Conservation (phyloP, 2,329 filamentous ascomycete genomes). For the Botrytis cinerea region DNA sequence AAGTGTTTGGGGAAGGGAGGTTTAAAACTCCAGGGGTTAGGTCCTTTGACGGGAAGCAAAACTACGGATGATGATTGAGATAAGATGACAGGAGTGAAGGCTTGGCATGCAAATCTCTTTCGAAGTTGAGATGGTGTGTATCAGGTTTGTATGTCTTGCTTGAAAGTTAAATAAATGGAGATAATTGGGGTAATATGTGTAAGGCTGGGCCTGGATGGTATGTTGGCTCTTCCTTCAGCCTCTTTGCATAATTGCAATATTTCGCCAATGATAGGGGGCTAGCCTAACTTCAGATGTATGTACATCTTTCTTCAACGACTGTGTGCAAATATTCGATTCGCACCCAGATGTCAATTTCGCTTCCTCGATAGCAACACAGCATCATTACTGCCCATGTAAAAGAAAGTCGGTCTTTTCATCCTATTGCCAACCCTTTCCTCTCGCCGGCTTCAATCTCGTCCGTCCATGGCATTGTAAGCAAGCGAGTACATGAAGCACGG, state of each 20-base stretch:
- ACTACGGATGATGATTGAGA: slow-evolving; percentile 20
- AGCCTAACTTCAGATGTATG: background rate
- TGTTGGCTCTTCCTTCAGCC: background rate
- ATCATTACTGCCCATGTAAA: background rate
- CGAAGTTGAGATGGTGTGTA: slow-evolving; percentile 14
- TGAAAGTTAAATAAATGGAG: background rate
- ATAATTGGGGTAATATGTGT: background rate
- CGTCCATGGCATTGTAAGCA: slow-evolving; percentile 26
- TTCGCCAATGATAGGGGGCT: slow-evolving; percentile 3
- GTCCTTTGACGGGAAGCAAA: background rate
- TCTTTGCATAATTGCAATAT: background rate
- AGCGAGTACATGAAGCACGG: slow-evolving; percentile 35
- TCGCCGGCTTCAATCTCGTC: slow-evolving; percentile 13
- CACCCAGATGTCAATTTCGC: background rate
- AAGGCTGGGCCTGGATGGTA: background rate
- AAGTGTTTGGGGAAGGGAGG: slow-evolving; percentile 16
- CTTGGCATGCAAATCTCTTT: background rate
- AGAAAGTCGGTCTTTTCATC: background rate
- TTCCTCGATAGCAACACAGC: background rate
- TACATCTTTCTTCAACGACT: background rate
- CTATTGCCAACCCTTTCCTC: background rate
- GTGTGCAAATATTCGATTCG: background rate
- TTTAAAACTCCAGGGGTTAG: slow-evolving; percentile 5
- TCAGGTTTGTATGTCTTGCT: slow-evolving; percentile 4
- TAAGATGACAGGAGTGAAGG: slow-evolving; percentile 18